Evolutionary conservation across 1,139 yeast genomes (phyloP), one percentile per base, ranked within the genome.

Genomic region (Diutina mesorugosa): DNA sequence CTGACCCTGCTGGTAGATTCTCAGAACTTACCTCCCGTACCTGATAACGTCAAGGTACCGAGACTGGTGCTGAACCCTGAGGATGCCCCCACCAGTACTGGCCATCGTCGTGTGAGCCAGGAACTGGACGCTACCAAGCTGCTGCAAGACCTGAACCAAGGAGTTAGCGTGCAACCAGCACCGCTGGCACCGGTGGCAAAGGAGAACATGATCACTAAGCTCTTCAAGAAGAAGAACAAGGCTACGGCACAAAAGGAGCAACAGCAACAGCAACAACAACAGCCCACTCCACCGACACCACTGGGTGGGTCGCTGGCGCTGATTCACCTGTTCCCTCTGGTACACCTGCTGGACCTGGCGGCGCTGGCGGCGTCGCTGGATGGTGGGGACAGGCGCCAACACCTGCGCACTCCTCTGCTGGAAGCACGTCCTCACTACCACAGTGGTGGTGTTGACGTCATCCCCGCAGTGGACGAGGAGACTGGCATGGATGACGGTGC

Each of bases 161-260:
- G 41, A 12, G 41, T 35, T n/a, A 35, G 41, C 4, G 41, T 35
- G 5, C 41, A 35, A 10, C 41, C 41, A 35, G 41, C 41, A 10
- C 41, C 41, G n/a, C 9, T 18, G 28, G 45, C 53, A 14, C n/a
- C 53, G 5, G 18, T 45, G 26, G 53, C n/a, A 5, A 35, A 35
- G 32, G 56, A 55, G n/a, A 55, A 73, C 59, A 74, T 76, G 57
- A 73, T 77, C 21, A 64, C 74, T 30, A 76, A 75, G 60, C 68
- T 77, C 35, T 77, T 77, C 69, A 76, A 74, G 64, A 72, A 75
- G 65, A 76, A 74, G 60, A 35, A 21, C 26, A 66, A 71, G 57
- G 64, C 69, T 58, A 56, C 48, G 29, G 47, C 47, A 14, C 29
- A 21, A 14, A 16, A 32, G 16, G 51, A 9, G 29, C 41, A n/a